A percentile compares a stretch with the other conserved stretches of the same genome.
These are phyloP conservation scores for Alternaria sp. DNA, from an alignment of 2,329 filamentous ascomycete genomes.

Conservation along the genomic window DNA sequence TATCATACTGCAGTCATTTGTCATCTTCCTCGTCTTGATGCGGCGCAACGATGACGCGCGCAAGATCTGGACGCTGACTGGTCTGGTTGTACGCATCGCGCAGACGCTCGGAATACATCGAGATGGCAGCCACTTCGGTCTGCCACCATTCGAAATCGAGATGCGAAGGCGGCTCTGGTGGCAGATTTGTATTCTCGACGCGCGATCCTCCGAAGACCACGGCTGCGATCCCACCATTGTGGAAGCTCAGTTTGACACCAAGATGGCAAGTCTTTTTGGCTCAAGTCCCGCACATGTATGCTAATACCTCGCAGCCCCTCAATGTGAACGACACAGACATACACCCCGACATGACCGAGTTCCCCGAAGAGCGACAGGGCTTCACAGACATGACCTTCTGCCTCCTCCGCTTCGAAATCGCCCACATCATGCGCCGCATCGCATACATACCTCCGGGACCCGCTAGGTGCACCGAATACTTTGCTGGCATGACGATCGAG, in stretches of 20 bases:
- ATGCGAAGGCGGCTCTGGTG: constrained; percentile 67
- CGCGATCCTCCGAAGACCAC: constrained; percentile 67
- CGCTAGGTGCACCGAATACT: constrained; percentile 50
- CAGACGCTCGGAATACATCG: constrained; percentile 67
- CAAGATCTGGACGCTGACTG: constrained; percentile 65
- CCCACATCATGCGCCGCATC: constrained; percentile 55
- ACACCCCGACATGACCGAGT: constrained; percentile 55
- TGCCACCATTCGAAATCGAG: constrained; percentile 66
- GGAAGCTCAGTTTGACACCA: constrained; percentile 66
- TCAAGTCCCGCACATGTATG: not conserved
- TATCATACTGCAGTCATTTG: constrained; percentile 66
- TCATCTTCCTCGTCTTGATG: constrained; percentile 65
- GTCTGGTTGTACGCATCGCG: constrained; percentile 64
- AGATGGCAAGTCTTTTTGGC: constrained; percentile 45
- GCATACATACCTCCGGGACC: constrained; percentile 54
- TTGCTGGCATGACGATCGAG: constrained; percentile 53
- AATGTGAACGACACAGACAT: constrained; percentile 64
- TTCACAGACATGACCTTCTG: constrained; percentile 66
- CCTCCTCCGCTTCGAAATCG: constrained; percentile 61
- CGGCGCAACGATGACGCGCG: constrained; percentile 59
- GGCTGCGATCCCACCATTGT: constrained; percentile 67
- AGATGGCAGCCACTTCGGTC: constrained; percentile 61
- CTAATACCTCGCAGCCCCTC: constrained; percentile 49
- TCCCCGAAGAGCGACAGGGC: constrained; percentile 56
- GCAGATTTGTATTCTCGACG: constrained; percentile 65